Conservation (phyloP, 495 filamentous ascomycete species). For the Penicillium daleae region DNA sequence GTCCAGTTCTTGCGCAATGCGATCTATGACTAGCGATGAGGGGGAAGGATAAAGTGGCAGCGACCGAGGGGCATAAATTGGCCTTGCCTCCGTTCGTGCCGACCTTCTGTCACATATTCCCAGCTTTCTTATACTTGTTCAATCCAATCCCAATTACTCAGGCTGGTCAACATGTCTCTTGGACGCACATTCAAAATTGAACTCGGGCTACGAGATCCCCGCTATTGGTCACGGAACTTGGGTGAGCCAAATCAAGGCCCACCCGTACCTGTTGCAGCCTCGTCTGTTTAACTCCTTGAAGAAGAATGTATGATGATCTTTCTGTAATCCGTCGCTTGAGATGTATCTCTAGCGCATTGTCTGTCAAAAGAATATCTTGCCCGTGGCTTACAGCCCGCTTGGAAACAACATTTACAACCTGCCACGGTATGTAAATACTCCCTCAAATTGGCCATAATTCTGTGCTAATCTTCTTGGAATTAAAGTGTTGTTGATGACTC, state of each 20-base stretch:
- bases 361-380: constrained; percentile 46
- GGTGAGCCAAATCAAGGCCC: constrained; percentile 83
- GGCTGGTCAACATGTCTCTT: constrained; percentile 35
- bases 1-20: constrained; percentile 2
- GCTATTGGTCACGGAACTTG: constrained; percentile 41
- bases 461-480: constrained; percentile 6
- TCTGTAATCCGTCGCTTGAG: no score
- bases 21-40: constrained; percentile 10
- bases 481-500: constrained; percentile 60
- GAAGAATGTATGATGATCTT: constrained; percentile 26
- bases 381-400: constrained; percentile 57
- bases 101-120: background rate
- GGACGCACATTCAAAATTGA: constrained; percentile 45
- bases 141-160: background rate
- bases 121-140: background rate
- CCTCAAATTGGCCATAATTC: background rate
- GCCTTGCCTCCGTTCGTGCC: background rate
- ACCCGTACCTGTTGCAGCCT: constrained; percentile 78
- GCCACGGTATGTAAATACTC: constrained; percentile 33
- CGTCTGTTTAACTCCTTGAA: constrained; percentile 51
- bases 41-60: constrained; percentile 13
- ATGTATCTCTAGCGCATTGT: background rate
- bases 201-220: constrained; percentile 46
- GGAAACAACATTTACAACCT: constrained; percentile 55
- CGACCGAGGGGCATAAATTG: constrained; percentile 14